Conservation (phyloP, 2,329 filamentous ascomycete species). For the Cladophialophora immunda region DNA sequence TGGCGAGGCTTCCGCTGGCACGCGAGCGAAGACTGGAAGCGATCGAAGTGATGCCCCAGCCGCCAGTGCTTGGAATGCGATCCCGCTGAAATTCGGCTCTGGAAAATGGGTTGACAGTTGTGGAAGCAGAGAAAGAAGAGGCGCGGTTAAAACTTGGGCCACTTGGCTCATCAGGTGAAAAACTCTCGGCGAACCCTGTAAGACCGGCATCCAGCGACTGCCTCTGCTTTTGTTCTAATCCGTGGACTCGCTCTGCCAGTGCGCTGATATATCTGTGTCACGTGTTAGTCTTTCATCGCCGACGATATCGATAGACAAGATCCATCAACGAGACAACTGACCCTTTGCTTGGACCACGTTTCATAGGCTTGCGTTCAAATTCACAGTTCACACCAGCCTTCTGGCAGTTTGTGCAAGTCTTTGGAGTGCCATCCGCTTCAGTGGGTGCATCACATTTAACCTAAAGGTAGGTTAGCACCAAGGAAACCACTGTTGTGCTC, state of each 20-base stretch:
- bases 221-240: slow-evolving; percentile 78
- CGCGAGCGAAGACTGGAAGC: slow-evolving; percentile 23
- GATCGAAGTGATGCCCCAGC: slow-evolving; percentile 25
- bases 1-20: slow-evolving; percentile 35
- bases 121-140: slow-evolving; percentile 54
- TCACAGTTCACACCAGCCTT: slow-evolving; percentile 79
- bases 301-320: slow-evolving; percentile 2
- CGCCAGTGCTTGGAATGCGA: slow-evolving; percentile 35
- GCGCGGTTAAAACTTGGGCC: slow-evolving; percentile 53
- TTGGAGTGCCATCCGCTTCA: slow-evolving; percentile 68
- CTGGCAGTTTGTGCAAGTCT: slow-evolving; percentile 82
- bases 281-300: slow-evolving; percentile 9
- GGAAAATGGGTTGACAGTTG: slow-evolving; percentile 41
- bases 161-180: slow-evolving; percentile 56
- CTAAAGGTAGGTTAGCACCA: slow-evolving; percentile 45
- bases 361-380: slow-evolving; percentile 88
- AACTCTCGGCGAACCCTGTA: slow-evolving; percentile 50
- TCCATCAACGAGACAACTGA: slow-evolving; percentile 50
- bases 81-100: slow-evolving; percentile 35
- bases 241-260: slow-evolving; percentile 82
- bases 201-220: slow-evolving; percentile 38
- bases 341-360: slow-evolving; percentile 89
- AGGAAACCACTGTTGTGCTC: neutral
- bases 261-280: slow-evolving; percentile 82
- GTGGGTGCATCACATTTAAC: slow-evolving; percentile 86